A percentile compares a stretch with the other conserved stretches of the same genome.
Conservation (phyloP, 352 stramenopile genomes). For the Globisporangium paddicum region DNA sequence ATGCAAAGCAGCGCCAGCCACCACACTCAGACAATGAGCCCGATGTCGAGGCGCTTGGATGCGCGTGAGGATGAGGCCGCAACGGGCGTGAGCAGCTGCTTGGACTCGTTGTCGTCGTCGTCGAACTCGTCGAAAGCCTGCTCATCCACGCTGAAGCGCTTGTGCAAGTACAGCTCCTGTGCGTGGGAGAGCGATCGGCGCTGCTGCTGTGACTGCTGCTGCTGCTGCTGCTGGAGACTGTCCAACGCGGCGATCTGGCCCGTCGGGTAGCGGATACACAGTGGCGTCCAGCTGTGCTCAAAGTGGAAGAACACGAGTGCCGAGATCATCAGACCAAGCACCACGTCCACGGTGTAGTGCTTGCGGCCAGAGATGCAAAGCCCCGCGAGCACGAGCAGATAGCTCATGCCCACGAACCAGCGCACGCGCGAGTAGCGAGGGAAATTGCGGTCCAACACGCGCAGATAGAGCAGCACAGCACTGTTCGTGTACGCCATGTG, state of each 20-base stretch:
- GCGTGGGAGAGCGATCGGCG: conserved; percentile 5
- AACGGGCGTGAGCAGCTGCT: conserved; percentile 6
- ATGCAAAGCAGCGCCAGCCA: neutral
- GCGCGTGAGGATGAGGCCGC: neutral
- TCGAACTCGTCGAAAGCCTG: conserved; percentile 38
- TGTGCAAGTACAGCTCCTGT: conserved; percentile 24
- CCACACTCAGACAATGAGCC: conserved; percentile 35
- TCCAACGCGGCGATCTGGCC: conserved; percentile 17
- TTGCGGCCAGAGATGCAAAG: conserved; percentile 65
- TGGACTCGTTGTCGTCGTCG: conserved; percentile 20
- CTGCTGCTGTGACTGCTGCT: conserved; percentile 15
- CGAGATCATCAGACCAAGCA: conserved; percentile 60
- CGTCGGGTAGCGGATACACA: conserved; percentile 34
- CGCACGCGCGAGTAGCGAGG: conserved; percentile 38
- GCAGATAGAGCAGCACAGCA: conserved; percentile 63
- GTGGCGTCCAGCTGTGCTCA: conserved; percentile 60
- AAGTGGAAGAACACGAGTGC: conserved; percentile 78
- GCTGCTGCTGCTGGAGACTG: conserved; percentile 7
- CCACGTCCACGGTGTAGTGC: conserved; percentile 78
- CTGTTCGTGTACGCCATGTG: conserved; percentile 73
- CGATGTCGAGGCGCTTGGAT: conserved; percentile 30
- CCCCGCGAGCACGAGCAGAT: conserved; percentile 42
- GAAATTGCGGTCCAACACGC: conserved; percentile 54
- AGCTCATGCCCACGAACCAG: conserved; percentile 46
- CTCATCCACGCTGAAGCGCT: conserved; percentile 56